Evolutionary conservation across 495 filamentous ascomycete genomes (phyloP), one percentile per base, ranked within the genome.

Genomic region (Annulohypoxylon maeteangense): DNA sequence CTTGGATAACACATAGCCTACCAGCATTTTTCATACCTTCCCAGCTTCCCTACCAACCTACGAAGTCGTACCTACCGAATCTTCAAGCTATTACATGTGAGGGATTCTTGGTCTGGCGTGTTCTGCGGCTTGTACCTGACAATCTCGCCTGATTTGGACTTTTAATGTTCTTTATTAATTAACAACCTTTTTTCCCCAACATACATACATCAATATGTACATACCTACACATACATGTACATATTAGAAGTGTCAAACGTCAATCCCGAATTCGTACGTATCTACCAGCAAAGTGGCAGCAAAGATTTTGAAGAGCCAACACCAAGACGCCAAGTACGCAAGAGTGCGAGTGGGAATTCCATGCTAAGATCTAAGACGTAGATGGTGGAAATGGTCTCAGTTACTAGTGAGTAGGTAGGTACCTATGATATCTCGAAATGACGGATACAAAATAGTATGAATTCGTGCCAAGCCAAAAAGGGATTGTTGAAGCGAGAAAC

Each of bases 401-500:
- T 16, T 45, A 67, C 25, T 47, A 71, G 58, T 53, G 51, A 67
- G 58, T 45, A n/a, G n/a, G n/a, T n/a, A n/a, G n/a, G n/a, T n/a
- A 38, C 63, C 20, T 36, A 7, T 7, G n/a, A n/a, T n/a, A 29
- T 40, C 36, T 50, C 59, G 32, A 59, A 67, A 68, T 55, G 59
- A 65, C 34, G 47, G 29, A 54, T 54, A 54, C 69, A 67, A 20
- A 57, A 57, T 59, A 67, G 69, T 53, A 62, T 44, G 50, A 55
- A 42, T 12, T 64, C 54, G 59, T 70, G 59, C 54, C 64, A 64
- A 40, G 29, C 70, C 65, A 72, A 29, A 72, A 65, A 36, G 32
- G 65, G 70, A 65, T 60, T 25, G 44, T 72, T 72, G 48, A 72
- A 68, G 70, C 70, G 70, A 71, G 63, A 16, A 53, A 47, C 20